These are phyloP conservation scores for Aspergillus sp. DNA, from an alignment of 2,329 filamentous ascomycete genomes.

Conservation along the genomic window DNA sequence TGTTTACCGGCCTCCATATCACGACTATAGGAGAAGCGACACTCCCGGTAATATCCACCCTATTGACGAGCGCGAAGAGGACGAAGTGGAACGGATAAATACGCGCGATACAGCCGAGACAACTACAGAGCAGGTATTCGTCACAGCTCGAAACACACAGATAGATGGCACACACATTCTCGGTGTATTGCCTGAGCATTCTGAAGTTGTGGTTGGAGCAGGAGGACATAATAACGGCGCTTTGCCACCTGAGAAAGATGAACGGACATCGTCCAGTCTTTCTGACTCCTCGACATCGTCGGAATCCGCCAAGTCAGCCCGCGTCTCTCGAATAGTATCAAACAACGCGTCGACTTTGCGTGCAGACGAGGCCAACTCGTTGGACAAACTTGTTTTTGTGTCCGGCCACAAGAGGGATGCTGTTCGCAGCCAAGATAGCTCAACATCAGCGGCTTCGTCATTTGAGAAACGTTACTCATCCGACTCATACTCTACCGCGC, in stretches of 20 bases:
- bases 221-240: conserved; percentile 34
- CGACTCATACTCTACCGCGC: conserved; percentile 58
- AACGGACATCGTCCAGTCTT: conserved; percentile 60
- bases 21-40: conserved; percentile 54
- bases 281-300: conserved; percentile 54
- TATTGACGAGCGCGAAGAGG: conserved; percentile 66
- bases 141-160: conserved; percentile 33
- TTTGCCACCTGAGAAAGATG: conserved; percentile 55
- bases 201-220: conserved; percentile 3
- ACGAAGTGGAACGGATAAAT: conserved; percentile 45
- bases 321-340: conserved; percentile 25
- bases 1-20: conserved; percentile 49
- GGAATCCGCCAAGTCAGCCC: conserved; percentile 30
- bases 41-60: conserved; percentile 63
- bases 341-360: conserved; percentile 29
- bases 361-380: conserved; percentile 31
- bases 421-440: conserved; percentile 30
- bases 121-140: conserved; percentile 32
- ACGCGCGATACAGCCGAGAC: conserved; percentile 29
- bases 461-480: conserved; percentile 47
- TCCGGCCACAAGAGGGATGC: conserved; percentile 30
- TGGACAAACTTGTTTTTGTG: conserved; percentile 28
- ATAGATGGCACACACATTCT: not conserved
- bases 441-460: conserved; percentile 28
- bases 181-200: not conserved